Evolutionary conservation across 176 grass and related monocot genomes (phyloP).

Genomic region (Areca catechu): DNA sequence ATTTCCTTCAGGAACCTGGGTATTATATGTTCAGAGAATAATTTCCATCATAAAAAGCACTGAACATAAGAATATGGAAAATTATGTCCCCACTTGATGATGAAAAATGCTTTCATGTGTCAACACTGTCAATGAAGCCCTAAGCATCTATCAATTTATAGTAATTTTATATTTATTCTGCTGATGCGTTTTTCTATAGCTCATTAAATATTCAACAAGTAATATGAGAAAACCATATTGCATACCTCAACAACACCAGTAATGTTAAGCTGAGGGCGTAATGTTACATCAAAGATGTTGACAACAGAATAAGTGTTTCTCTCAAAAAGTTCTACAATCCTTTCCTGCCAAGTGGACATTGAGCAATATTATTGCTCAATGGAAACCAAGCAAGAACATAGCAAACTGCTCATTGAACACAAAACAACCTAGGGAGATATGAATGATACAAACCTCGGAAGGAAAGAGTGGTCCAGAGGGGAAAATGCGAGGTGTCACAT

Average conservation of each 20-base stretch:
- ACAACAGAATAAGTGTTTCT: conserved; percentile 93
- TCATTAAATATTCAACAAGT: no score
- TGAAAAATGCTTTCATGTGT: no score
- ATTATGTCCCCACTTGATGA: no score
- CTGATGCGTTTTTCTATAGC: no score
- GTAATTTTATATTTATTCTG: no score
- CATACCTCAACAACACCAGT: conserved; percentile 92
- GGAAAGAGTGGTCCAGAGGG: conserved; percentile 68
- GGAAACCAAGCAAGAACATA: no score
- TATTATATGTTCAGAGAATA: conserved; percentile 21
- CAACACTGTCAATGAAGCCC: no score
- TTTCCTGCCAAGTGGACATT: conserved; percentile 30
- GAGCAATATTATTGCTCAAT: no score
- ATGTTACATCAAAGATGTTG: conserved; percentile 88
- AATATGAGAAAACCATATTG: neutral
- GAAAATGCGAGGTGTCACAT: conserved; percentile 59
- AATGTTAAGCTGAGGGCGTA: conserved; percentile 80
- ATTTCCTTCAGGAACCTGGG: conserved; percentile 96
- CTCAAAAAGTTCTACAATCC: conserved; percentile 78
- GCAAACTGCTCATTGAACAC: no score
- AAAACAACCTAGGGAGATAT: neutral
- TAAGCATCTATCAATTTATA: no score
- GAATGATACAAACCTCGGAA: conserved; percentile 44
- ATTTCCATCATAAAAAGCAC: conserved; percentile 18
- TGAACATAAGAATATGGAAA: no score